Base-by-base conservation (phyloP, 768 basidiomycete genomes). In the Lentinula guzmanii region DNA sequence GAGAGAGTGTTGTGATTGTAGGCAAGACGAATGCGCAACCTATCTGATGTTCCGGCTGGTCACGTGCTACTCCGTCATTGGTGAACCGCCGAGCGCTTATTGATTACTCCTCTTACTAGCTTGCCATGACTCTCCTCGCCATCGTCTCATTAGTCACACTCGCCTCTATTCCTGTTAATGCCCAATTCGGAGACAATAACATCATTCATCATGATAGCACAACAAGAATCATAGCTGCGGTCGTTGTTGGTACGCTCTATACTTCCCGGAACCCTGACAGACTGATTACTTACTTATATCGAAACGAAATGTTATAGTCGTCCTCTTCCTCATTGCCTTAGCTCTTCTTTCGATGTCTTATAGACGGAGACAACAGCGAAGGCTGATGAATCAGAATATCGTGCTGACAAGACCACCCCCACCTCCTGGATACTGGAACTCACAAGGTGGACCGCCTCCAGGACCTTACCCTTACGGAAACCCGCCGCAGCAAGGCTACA, bases 391-490 rank as follows among this genome's bases (percentile, higher is more conserved):
- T 13, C 37, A 43, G 13, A 56, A 56, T 33, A 41, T 56, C 24
- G 41, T 43, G 1, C 21, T 56, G 5, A 41, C 41, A 33, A 56
- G 41, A 28, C 55, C 55, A 9, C 55, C 55, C 4, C 37, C 53
- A 9, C 53, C 53, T 21, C 53, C 55, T 28, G 55, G 31, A 42
- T 56, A 56, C 16, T 56, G 55, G 55, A 56, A 18, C 24, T 56
- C 55, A 21, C 55, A 24, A 21, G 53, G 53, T 55, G 24, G 24
- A 31, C 51, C 28, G 15, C 16, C 13, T 52, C 31, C 24, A 1
- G 34, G 15, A 52, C 24, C 37, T 13, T 28, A 37, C 8, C 35
- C 53, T 3, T 28, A 54, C 37, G 35, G 2, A 10, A 5, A 6
- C 1, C 37, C 53, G 10, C 42, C 46, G 46, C 46, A 13, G 11